Evolutionary conservation across 2,329 filamentous ascomycete genomes (phyloP).

Genomic region (Phialemoniopsis sp.): DNA sequence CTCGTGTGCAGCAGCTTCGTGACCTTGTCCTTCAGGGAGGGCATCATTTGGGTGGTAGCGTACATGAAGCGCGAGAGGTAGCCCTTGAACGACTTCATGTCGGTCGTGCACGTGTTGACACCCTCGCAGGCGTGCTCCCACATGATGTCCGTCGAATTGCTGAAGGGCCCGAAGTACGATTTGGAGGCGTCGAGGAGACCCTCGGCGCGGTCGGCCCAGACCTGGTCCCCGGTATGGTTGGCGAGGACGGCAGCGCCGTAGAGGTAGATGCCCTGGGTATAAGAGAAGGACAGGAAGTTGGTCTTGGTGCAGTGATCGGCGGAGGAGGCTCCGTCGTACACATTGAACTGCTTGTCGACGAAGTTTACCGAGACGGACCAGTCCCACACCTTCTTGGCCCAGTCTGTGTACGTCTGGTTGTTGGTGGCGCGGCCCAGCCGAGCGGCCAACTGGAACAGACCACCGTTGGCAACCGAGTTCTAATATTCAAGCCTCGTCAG

Average conservation of each 20-base stretch:
- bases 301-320: constrained; percentile 47
- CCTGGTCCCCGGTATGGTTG: constrained; percentile 49
- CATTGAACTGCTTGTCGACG: constrained; percentile 47
- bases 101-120: constrained; percentile 50
- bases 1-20: constrained; percentile 43
- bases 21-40: constrained; percentile 45
- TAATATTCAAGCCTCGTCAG: too few species aligned
- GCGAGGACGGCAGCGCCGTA: constrained; percentile 62
- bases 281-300: constrained; percentile 58
- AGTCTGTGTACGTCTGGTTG: constrained; percentile 61
- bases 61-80: constrained; percentile 64
- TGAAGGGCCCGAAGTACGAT: constrained; percentile 49
- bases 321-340: constrained; percentile 61
- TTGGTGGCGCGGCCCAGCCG: constrained; percentile 68
- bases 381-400: constrained; percentile 64
- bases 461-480: constrained; percentile 76
- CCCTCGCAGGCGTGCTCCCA: constrained; percentile 64
- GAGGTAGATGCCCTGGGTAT: constrained; percentile 62
- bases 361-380: constrained; percentile 57
- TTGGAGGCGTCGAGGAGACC: constrained; percentile 45
- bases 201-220: constrained; percentile 50
- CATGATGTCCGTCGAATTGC: constrained; percentile 56
- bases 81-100: constrained; percentile 66
- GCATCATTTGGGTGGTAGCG: constrained; percentile 51
- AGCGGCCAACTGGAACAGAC: constrained; percentile 78